These are phyloP conservation scores for Cordyceps pruinosa DNA, from an alignment of 2,329 filamentous ascomycete species.

Conservation along the genomic window DNA sequence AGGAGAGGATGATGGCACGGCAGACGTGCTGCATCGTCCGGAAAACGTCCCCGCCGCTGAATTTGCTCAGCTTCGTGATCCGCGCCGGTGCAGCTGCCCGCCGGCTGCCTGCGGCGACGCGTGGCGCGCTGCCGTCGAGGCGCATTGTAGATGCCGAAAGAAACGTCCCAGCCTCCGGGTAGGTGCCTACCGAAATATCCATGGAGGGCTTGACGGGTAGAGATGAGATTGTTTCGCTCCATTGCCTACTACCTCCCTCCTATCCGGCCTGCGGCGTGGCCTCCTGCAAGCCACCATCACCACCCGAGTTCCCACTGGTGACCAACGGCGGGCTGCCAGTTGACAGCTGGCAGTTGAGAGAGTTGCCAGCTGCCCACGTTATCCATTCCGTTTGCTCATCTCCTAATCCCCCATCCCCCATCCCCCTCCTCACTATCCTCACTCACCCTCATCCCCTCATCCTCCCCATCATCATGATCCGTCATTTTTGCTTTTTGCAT, in stretches of 20 bases:
- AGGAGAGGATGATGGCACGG: not conserved
- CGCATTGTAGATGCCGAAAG: too few relatives aligned
- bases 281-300: too few relatives aligned
- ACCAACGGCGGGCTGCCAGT: not conserved
- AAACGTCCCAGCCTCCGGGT: too few relatives aligned
- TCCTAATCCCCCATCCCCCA: too few relatives aligned
- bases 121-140: too few relatives aligned
- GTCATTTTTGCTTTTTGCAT: conserved; percentile 4
- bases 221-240: not conserved
- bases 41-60: not conserved
- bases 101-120: too few relatives aligned
- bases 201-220: too few relatives aligned
- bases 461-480: not conserved
- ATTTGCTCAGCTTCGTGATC: not conserved
- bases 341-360: conserved; percentile 1
- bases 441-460: not conserved
- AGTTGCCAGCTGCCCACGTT: not conserved
- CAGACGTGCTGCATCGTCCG: not conserved
- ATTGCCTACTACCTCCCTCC: too few relatives aligned
- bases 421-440: too few relatives aligned
- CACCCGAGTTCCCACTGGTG: not conserved
- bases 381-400: not conserved
- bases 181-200: too few relatives aligned
- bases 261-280: too few relatives aligned
- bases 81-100: not conserved